Evolutionary conservation across 495 filamentous ascomycete genomes (phyloP).

Genomic region (Neurospora tetrasperma): DNA sequence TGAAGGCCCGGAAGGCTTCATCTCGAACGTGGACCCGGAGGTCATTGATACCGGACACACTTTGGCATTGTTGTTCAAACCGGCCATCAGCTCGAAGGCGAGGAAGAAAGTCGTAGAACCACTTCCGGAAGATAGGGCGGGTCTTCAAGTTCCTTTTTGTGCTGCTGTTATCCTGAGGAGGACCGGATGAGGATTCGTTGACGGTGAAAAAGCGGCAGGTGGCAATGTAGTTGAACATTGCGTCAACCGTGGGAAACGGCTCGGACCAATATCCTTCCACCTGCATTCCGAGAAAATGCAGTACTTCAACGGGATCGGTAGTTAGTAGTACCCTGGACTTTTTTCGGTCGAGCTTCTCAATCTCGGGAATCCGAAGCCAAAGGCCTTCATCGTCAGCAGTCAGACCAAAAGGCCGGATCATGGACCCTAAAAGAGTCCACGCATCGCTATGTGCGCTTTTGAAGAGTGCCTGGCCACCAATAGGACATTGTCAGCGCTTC

Average conservation of each 20-base stretch:
- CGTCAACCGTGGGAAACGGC: constrained; percentile 39
- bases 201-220: constrained; percentile 45
- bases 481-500: background rate
- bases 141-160: constrained; percentile 36
- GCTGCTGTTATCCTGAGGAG: constrained; percentile 22
- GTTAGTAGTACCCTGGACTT: constrained; percentile 48
- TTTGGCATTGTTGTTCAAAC: constrained; percentile 4
- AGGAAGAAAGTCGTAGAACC: constrained; percentile 47
- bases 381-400: constrained; percentile 50
- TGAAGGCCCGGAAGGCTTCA: constrained; percentile 28
- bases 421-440: constrained; percentile 53
- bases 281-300: constrained; percentile 51
- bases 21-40: constrained; percentile 20
- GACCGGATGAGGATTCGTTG: constrained; percentile 1
- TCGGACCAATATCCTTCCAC: constrained; percentile 27
- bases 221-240: constrained; percentile 46
- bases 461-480: constrained; percentile 33
- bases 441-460: constrained; percentile 55
- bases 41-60: constrained; percentile 1
- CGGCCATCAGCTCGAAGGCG: constrained; percentile 23
- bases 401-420: constrained; percentile 50
- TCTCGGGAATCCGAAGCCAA: constrained; percentile 50
- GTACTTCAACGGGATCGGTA: constrained; percentile 35
- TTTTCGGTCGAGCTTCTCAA: constrained; percentile 46
- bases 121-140: constrained; percentile 39